A percentile compares a stretch with the other conserved stretches of the same genome.
Evolutionary conservation across 257 asterid species (phyloP).

Genomic region (Fraxinus americana): DNA sequence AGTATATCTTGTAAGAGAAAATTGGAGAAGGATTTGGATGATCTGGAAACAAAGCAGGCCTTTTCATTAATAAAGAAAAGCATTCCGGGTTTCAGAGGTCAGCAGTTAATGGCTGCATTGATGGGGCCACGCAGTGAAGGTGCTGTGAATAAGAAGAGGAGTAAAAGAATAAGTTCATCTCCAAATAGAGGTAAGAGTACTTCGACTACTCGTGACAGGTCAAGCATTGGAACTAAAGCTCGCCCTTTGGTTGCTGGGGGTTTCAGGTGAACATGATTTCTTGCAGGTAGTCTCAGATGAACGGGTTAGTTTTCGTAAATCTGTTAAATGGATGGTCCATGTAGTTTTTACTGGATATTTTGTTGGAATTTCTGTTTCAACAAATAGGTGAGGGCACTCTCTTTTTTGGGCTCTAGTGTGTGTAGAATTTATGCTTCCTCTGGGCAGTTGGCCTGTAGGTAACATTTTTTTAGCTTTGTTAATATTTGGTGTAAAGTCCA

Average conservation of each 20-base stretch:
- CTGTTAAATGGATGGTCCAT: neutral
- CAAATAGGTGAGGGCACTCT: neutral
- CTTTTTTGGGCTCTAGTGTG: neutral
- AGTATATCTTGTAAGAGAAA: constrained; percentile 62
- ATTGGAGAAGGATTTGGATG: constrained; percentile 59
- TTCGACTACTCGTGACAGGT: constrained; percentile 27
- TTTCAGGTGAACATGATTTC: constrained; percentile 28
- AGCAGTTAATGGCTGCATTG: constrained; percentile 62
- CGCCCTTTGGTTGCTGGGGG: constrained; percentile 38
- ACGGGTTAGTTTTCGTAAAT: constrained; percentile 7
- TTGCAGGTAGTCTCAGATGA: constrained; percentile 23
- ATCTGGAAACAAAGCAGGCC: constrained; percentile 59
- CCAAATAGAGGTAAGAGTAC: constrained; percentile 28
- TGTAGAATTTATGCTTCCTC: neutral
- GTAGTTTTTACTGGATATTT: neutral
- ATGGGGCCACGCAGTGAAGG: constrained; percentile 41
- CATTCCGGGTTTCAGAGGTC: constrained; percentile 55
- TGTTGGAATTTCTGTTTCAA: neutral
- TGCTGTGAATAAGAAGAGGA: constrained; percentile 46
- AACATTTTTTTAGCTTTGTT: neutral
- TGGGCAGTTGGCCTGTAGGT: neutral
- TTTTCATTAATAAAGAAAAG: constrained; percentile 43
- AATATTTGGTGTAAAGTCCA: neutral
- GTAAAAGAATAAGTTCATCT: constrained; percentile 38
- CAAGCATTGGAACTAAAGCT: constrained; percentile 25